phyloP scores from a whole-genome alignment of 2,329 filamentous ascomycete species.

The Juglanconis sp. region DNA sequence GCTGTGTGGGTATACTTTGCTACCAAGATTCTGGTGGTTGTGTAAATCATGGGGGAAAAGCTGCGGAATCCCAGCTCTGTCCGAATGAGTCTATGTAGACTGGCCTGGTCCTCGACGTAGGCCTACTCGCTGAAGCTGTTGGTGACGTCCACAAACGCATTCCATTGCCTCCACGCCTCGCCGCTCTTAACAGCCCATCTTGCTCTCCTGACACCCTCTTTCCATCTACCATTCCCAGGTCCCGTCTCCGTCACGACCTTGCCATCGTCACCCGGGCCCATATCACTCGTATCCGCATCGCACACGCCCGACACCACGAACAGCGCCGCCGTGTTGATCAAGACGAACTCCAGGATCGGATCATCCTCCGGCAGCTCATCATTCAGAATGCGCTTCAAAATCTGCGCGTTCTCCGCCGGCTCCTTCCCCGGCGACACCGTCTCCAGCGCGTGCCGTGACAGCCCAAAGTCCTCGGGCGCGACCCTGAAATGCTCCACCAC shows the following conservation, averaged over 20 bases:
- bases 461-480: conserved; percentile 81
- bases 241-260: conserved; percentile 78
- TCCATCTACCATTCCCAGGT: conserved; percentile 86
- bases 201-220: conserved; percentile 84
- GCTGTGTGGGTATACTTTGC: no score
- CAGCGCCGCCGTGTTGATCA: conserved; percentile 88
- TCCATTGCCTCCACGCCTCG: conserved; percentile 79
- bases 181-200: conserved; percentile 86
- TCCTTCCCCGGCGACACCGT: conserved; percentile 82
- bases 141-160: conserved; percentile 78
- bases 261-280: conserved; percentile 78
- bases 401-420: conserved; percentile 82
- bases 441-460: conserved; percentile 68
- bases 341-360: conserved; percentile 86
- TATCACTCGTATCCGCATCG: conserved; percentile 74
- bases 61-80: neutral
- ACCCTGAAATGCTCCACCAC: conserved; percentile 67
- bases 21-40: no score
- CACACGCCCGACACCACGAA: conserved; percentile 84
- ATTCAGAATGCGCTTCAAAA: conserved; percentile 72
- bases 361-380: conserved; percentile 72
- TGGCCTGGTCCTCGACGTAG: neutral
- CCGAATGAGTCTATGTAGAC: neutral
- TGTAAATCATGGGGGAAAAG: neutral
- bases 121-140: conserved; percentile 40